Evolutionary conservation across 2,329 filamentous ascomycete species (phyloP), one percentile per base, ranked within the genome.

Genomic region (Conoideocrella luteorostrata): DNA sequence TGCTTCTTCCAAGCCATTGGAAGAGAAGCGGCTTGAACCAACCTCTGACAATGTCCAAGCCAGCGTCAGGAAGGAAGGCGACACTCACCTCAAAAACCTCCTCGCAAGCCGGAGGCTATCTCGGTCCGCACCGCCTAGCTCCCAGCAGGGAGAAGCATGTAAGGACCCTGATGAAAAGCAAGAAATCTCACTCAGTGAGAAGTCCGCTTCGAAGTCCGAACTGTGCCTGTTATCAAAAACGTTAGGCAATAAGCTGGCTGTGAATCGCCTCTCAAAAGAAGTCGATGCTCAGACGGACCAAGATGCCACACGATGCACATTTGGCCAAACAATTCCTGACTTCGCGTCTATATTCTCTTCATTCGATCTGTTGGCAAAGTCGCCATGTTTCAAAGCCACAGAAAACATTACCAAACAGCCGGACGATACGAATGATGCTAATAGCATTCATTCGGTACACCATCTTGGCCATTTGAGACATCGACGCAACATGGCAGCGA

Each of bases 331-430:
- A 1, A 38, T 58, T 17, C 50, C 54, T 5, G 58, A 63, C 15
- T 51, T 56, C 42, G 53, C 56, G n/a, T 57, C 59, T 17, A 37
- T 58, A 7, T 50, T 58, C n/a, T 53, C 54, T 9, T 57, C 55
- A 2, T 54, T 60, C 35, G 54, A 61, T 20, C 53, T 47, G 3
- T 46, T 59, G n/a, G 51, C 52, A 24, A 56, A 48, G 9, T 49
- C 55, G 1, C 48, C 54, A 11, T 50, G 52, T 35, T 46, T 48
- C 7, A 53, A 54, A 34, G 47, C 43, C 5, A 45, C 47, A 10
- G 52, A 53, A 15, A 34, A 17, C 20, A 22, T 33, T 11, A 26
- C 18, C 10, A 20, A 32, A 15, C 20, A 24, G 22, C 21, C 32
- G n/a, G 50, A 49, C 15, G 17, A 9, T 6, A 10, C 22, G 15